A percentile compares a stretch with the other conserved stretches of the same genome.
phyloP scores from a whole-genome alignment of 108 stramenopile species.

The Nitzschia putrida region DNA sequence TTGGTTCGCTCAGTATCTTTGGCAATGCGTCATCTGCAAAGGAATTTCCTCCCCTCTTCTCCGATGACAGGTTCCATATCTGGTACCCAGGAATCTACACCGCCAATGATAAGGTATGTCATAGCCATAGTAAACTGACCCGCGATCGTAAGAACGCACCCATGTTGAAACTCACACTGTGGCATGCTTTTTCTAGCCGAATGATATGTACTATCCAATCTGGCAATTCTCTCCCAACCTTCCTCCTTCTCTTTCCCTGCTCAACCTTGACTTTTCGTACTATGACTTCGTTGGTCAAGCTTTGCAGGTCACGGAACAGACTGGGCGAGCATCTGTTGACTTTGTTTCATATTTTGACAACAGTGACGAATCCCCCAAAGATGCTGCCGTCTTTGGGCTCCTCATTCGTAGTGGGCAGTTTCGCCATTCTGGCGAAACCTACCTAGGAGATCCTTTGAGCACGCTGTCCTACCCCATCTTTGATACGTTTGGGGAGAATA shows the following conservation, averaged over 20 bases:
- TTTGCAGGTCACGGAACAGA: background rate
- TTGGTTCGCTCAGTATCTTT: background rate
- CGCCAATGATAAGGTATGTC: background rate
- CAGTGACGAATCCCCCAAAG: no score
- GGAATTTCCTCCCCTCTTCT: background rate
- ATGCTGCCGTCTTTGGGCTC: background rate
- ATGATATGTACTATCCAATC: background rate
- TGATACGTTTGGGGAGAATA: conserved; percentile 1
- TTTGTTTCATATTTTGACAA: no score
- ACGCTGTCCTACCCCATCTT: conserved; percentile 6
- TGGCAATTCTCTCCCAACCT: background rate
- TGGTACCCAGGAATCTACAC: background rate
- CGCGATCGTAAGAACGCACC: no score
- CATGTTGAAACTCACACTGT: no score
- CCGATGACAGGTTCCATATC: conserved; percentile 1
- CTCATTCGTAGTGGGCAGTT: background rate
- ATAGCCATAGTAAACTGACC: no score
- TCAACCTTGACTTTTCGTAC: background rate
- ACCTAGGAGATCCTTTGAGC: background rate
- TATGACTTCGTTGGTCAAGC: background rate
- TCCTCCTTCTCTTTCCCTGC: background rate
- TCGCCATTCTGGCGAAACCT: background rate
- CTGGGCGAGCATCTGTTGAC: background rate
- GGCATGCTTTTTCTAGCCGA: background rate
- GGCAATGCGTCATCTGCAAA: background rate